phyloP scores from a whole-genome alignment of 306 rosid genomes.

The Rubus idaeus region DNA sequence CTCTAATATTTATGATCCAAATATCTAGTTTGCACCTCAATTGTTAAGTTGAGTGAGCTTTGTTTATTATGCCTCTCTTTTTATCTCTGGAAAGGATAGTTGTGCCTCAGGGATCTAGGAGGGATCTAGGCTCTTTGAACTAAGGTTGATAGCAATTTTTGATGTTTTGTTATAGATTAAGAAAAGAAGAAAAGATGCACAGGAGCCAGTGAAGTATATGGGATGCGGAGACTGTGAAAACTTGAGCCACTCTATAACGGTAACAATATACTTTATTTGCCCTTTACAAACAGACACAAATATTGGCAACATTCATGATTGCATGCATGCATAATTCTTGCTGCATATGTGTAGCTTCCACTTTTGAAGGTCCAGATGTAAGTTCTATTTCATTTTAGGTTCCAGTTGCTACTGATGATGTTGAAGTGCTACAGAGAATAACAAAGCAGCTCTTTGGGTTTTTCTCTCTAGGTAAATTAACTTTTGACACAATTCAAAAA shows the following conservation, averaged over 20 bases:
- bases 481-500: constrained; percentile 1
- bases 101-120: constrained; percentile 4
- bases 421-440: constrained; percentile 81
- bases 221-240: constrained; percentile 97
- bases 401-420: constrained; percentile 83
- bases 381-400: constrained; percentile 45
- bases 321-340: neutral
- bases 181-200: constrained; percentile 78
- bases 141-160: constrained; percentile 16
- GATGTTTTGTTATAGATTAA: constrained; percentile 54
- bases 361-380: constrained; percentile 29
- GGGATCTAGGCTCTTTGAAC: constrained; percentile 5
- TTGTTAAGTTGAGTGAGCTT: constrained; percentile 18
- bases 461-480: constrained; percentile 62
- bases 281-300: constrained; percentile 8
- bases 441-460: constrained; percentile 69
- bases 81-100: constrained; percentile 20
- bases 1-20: constrained; percentile 20
- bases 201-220: constrained; percentile 87
- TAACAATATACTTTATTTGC: constrained; percentile 32
- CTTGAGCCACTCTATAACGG: constrained; percentile 88
- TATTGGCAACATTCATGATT: neutral
- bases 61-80: constrained; percentile 7
- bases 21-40: neutral
- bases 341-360: constrained; percentile 20